Evolutionary conservation across 176 grass and related monocot genomes (phyloP), one percentile per base, ranked within the genome.

Genomic region (Oryza australiensis): DNA sequence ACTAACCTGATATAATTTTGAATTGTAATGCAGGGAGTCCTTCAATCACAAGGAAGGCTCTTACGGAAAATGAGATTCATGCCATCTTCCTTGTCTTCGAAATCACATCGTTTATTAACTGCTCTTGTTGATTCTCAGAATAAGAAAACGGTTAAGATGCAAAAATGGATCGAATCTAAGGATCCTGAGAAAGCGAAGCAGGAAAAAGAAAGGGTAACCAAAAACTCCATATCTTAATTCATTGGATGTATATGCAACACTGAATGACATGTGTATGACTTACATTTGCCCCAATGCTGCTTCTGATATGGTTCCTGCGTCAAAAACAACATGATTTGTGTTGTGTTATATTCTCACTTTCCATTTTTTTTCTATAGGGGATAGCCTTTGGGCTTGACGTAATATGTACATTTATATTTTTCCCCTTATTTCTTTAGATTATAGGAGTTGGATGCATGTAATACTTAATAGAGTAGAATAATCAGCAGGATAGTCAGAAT

Each of bases 1-100:
- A 12, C 62, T 70, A 32, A 53, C 82, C 76, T 75, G 74, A 73
- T 86, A 37, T 72, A 63, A 57, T 60, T 80, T 75, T 80, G 66
- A 76, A 87, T 62, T 80, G 26, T 74, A 82, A 83, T 68, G 51
- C 84, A 99, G 96, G 96, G 96, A 84, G 78, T 93, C 64, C 87
- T 99, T 82, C 96, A 99, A 84, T 99, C 93, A 66, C 96, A 99
- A 95, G 96, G 96, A 78, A 95, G 93, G 70, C 90, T 95, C 68
- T 68, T 93, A 84, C 82, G 35, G 5, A 99, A 99, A 86, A 93
- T 99, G 91, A 95, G 91, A 76, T 95, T 99, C 75, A 99, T 93
- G 93, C 96, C 96, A 86, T 99, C 96, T 86, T 99, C 96, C 70
- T 88, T 99, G 66, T 93, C 91, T 83, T 95, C 96, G 49, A 95